Conservation (phyloP, 2,329 filamentous ascomycete genomes). For the Pseudocercospora crystallina region DNA sequence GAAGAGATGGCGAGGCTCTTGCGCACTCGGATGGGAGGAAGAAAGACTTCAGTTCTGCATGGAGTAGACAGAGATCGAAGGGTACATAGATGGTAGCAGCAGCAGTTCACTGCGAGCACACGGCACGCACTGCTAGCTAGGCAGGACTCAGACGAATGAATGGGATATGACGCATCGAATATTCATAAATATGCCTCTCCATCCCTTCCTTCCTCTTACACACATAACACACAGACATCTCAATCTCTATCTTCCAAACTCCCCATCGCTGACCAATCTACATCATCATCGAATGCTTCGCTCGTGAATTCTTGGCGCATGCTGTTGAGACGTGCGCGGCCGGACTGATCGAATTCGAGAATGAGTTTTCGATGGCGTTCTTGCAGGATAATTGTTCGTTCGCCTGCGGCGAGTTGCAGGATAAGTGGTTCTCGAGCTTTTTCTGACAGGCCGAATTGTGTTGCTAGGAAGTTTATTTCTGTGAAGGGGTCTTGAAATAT, state of each 20-base stretch:
- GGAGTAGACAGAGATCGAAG: too few relatives aligned
- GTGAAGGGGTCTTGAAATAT: background rate
- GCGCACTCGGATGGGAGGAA: too few relatives aligned
- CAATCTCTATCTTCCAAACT: background rate
- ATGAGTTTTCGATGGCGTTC: conserved; percentile 9
- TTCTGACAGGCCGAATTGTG: conserved; percentile 9
- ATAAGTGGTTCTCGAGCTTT: conserved; percentile 2
- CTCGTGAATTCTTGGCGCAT: conserved; percentile 5
- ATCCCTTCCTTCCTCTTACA: too few relatives aligned
- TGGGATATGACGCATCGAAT: too few relatives aligned
- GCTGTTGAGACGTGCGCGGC: conserved; percentile 4
- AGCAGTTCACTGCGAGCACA: too few relatives aligned
- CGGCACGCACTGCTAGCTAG: too few relatives aligned
- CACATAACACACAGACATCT: too few relatives aligned
- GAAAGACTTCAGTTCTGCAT: too few relatives aligned
- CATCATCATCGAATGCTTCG: conserved; percentile 1
- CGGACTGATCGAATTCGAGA: conserved; percentile 9
- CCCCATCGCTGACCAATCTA: conserved; percentile 6
- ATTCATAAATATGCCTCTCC: too few relatives aligned
- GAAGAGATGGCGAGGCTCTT: too few relatives aligned
- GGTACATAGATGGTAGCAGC: too few relatives aligned
- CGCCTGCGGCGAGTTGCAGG: conserved; percentile 4
- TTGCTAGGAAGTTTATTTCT: conserved; percentile 2
- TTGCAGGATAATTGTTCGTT: conserved; percentile 9
- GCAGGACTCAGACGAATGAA: too few relatives aligned